Percentiles rank a stretch among this genome's conserved stretches.
These are phyloP conservation scores for Zostera marina DNA, from an alignment of 116 monocot genomes.

Conservation along the genomic window DNA sequence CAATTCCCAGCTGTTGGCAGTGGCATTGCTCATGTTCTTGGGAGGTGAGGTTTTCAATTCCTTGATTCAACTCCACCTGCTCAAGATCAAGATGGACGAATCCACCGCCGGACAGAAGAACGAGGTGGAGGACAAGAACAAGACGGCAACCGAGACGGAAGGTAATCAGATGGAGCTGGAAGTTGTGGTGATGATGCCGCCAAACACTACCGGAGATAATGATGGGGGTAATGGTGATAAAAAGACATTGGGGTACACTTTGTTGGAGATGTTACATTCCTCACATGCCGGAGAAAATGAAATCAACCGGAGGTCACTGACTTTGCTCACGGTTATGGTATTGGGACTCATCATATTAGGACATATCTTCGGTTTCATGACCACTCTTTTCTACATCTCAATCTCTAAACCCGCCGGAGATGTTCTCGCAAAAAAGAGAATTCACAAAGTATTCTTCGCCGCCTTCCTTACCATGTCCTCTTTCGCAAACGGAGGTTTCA, in stretches of 20 bases:
- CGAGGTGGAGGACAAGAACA: not conserved
- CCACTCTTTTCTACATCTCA: slow-evolving; percentile 18
- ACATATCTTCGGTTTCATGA: slow-evolving; percentile 14
- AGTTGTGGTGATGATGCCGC: not conserved
- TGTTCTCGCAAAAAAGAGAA: slow-evolving; percentile 23
- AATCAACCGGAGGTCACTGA: slow-evolving; percentile 5
- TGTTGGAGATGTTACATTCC: no score
- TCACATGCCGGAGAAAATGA: not conserved
- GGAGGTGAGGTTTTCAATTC: slow-evolving; percentile 53
- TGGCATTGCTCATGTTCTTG: slow-evolving; percentile 37
- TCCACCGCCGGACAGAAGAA: not conserved
- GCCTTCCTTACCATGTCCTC: slow-evolving; percentile 26
- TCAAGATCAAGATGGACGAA: not conserved
- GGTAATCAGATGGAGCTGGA: not conserved
- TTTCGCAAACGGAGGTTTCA: slow-evolving; percentile 43
- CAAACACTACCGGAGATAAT: not conserved
- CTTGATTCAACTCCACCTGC: slow-evolving; percentile 18
- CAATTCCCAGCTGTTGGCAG: slow-evolving; percentile 27
- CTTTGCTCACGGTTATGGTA: slow-evolving; percentile 12
- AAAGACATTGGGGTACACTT: no score
- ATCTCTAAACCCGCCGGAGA: slow-evolving; percentile 5
- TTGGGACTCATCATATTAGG: slow-evolving; percentile 15
- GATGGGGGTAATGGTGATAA: not conserved
- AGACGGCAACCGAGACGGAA: not conserved
- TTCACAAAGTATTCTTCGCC: slow-evolving; percentile 13